Base-by-base conservation (phyloP, 1,284 basidiomycete species). In the Ceratobasidium sp. region DNA sequence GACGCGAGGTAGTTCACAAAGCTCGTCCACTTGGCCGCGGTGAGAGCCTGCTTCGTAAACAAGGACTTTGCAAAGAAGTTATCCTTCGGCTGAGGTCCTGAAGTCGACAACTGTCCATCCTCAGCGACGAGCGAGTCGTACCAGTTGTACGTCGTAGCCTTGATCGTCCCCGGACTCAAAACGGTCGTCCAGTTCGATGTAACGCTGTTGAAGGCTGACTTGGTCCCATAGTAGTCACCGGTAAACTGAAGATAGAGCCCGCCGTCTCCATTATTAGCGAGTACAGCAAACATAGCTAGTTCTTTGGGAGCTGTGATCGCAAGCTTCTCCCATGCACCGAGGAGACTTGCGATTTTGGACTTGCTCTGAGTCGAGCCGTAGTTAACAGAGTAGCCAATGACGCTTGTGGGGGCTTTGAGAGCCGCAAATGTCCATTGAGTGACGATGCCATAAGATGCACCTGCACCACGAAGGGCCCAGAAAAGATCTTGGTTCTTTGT, bases 361-460 rank as follows among this genome's bases (percentile, higher is more conserved):
- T 46, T n/a, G 13, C 18, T 59, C 35, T 55, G 8, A 38, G 23
- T 30, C 6, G 57, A 46, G 9, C 30, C 38, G 41, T 58, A 75
- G 47, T 52, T 44, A 63, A 72, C 41, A n/a, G 21, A n/a, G 59
- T 75, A 73, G 38, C 63, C 67, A 23, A 71, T 72, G 28, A 73
- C 66, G 13, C 47, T 67, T 18, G 59, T 50, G n/a, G 75, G 75
- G 32, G 75, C 75, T 28, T 64, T 26, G 30, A 73, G 47, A 16
- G 75, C 73, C 18, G 43, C 63, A 72, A 73, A 76, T 1, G 73
- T 75, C 75, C 75, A 75, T 21, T 63, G 38, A 14, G 75, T 75
- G 32, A 75, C 75, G 14, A 75, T 74, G 5, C 75, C 75, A 28
- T 62, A 75, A 11, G 75, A 75, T 6, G 75, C 69, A n/a, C 73